Evolutionary conservation across 371 early-diverging fungal species (phyloP).

Genomic region (Blyttiomyces sp.): DNA sequence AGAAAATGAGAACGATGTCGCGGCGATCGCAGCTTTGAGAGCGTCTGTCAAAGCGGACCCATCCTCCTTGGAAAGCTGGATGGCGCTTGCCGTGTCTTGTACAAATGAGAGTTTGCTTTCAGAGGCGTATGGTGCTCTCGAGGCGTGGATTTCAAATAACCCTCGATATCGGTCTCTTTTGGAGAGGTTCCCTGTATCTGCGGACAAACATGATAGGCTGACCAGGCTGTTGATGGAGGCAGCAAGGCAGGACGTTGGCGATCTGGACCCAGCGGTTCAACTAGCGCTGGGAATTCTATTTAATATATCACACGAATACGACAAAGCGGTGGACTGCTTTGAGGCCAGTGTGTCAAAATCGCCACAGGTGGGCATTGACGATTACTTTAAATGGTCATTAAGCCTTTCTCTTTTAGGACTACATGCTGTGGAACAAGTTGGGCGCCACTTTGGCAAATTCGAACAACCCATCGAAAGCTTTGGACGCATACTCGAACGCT

Average conservation of each 20-base stretch:
- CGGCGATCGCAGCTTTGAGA: slow-evolving; percentile 86
- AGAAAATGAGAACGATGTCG: slow-evolving; percentile 91
- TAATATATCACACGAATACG: slow-evolving; percentile 83
- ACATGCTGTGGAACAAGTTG: slow-evolving; percentile 92
- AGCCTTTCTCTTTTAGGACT: slow-evolving; percentile 56
- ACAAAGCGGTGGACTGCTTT: slow-evolving; percentile 96
- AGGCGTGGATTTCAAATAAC: slow-evolving; percentile 80
- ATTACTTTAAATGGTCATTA: background rate
- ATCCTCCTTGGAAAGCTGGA: slow-evolving; percentile 66
- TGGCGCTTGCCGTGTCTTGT: slow-evolving; percentile 88
- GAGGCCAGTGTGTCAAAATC: slow-evolving; percentile 79
- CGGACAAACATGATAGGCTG: slow-evolving; percentile 60
- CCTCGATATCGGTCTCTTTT: slow-evolving; percentile 58
- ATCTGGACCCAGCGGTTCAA: slow-evolving; percentile 74
- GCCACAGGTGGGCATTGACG: slow-evolving; percentile 72
- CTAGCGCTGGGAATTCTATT: slow-evolving; percentile 91
- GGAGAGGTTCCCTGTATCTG: slow-evolving; percentile 1
- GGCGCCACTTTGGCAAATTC: slow-evolving; percentile 94
- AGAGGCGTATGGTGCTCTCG: slow-evolving; percentile 84
- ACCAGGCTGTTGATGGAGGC: slow-evolving; percentile 78
- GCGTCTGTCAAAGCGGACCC: slow-evolving; percentile 78
- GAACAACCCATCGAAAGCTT: slow-evolving; percentile 67
- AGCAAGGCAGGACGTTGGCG: slow-evolving; percentile 64
- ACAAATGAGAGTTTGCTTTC: slow-evolving; percentile 84
- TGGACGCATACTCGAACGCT: slow-evolving; percentile 90